Percentiles rank a stretch among this genome's conserved stretches.
Conservation (phyloP, 2,329 filamentous ascomycete species). For the Trichoderma sp. region DNA sequence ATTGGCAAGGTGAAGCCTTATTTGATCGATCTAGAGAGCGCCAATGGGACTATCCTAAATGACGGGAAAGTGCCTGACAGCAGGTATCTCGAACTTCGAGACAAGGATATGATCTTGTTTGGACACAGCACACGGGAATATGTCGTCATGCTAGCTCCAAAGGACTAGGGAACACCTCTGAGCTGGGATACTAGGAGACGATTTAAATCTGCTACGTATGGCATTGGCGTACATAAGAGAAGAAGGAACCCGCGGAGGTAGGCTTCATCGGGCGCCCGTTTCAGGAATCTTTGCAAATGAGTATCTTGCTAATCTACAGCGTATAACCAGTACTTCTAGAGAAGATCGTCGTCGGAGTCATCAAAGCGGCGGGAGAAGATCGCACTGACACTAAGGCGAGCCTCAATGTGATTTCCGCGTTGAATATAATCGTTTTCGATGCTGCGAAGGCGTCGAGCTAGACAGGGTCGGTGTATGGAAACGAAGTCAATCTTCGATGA, state of each 20-base stretch:
- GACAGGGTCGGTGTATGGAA: not conserved
- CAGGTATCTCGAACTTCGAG: constrained; percentile 79
- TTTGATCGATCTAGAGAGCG: constrained; percentile 88
- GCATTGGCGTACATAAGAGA: not conserved
- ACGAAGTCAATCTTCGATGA: not conserved
- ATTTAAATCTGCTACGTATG: not conserved
- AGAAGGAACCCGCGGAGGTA: not conserved
- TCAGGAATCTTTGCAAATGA: not conserved
- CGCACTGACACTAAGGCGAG: not conserved
- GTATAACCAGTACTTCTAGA: not conserved
- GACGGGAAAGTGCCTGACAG: constrained; percentile 69
- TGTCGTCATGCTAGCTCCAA: constrained; percentile 78
- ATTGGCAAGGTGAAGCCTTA: constrained; percentile 80
- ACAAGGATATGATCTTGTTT: constrained; percentile 87
- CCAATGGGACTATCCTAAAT: constrained; percentile 86
- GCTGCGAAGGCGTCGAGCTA: not conserved
- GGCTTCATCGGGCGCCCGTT: not conserved
- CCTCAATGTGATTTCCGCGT: not conserved
- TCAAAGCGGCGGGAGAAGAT: not conserved
- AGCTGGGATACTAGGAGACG: not conserved
- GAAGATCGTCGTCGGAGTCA: not conserved
- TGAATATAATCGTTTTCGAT: not conserved
- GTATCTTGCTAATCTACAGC: not conserved
- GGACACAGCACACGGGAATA: constrained; percentile 89
- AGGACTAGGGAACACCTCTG: constrained; percentile 33